Percentiles rank a stretch among this genome's conserved stretches.
These are phyloP conservation scores for Balansia obtecta DNA, from an alignment of 2,329 filamentous ascomycete species.

Conservation along the genomic window DNA sequence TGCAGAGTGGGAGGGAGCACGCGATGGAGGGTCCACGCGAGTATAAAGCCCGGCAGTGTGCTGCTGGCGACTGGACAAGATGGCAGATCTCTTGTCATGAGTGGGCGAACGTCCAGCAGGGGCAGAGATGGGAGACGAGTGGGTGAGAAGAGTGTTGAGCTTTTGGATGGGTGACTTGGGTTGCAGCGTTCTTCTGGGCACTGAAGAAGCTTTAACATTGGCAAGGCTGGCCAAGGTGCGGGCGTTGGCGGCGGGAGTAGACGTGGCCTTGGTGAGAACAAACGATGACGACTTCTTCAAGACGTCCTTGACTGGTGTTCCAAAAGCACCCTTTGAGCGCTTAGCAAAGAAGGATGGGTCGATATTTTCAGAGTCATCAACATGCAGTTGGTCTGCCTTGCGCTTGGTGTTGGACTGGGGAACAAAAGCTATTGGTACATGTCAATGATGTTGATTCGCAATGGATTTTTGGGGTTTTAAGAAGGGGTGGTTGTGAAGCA, in stretches of 20 bases:
- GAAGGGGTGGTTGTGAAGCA: too few species aligned
- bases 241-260: slow-evolving; percentile 18
- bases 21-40: slow-evolving; percentile 59
- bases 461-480: too few species aligned
- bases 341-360: slow-evolving; percentile 46
- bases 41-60: slow-evolving; percentile 49
- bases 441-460: not conserved
- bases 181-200: slow-evolving; percentile 33
- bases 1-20: slow-evolving; percentile 36
- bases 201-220: slow-evolving; percentile 20
- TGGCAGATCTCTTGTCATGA: slow-evolving; percentile 53
- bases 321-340: slow-evolving; percentile 40
- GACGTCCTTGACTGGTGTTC: slow-evolving; percentile 29
- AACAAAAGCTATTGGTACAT: slow-evolving; percentile 24
- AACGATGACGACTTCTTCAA: slow-evolving; percentile 40
- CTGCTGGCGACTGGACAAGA: slow-evolving; percentile 56
- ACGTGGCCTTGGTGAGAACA: slow-evolving; percentile 28
- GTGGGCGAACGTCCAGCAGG: slow-evolving; percentile 72
- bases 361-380: slow-evolving; percentile 47
- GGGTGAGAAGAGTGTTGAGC: slow-evolving; percentile 29
- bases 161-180: slow-evolving; percentile 39
- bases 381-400: slow-evolving; percentile 42
- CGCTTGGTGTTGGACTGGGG: slow-evolving; percentile 36
- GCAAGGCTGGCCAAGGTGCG: slow-evolving; percentile 19
- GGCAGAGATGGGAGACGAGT: slow-evolving; percentile 46